Conservation (phyloP, 768 basidiomycete species). For the Pulveroboletus sp. region DNA sequence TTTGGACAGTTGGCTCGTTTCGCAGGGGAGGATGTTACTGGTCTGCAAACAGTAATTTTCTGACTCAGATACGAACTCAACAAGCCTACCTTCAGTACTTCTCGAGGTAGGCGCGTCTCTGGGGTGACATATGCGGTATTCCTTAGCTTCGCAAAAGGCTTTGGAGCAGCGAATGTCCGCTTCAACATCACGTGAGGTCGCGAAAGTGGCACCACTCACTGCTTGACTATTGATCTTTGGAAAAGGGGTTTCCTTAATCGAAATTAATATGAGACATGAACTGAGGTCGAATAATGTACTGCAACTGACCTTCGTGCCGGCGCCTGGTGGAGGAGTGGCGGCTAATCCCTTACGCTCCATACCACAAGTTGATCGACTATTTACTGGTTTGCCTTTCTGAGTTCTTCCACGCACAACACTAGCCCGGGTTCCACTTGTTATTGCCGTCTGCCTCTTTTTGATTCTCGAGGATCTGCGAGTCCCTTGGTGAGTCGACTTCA, state of each 20-base stretch:
- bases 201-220: conserved; percentile 8
- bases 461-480: conserved; percentile 18
- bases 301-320: not conserved
- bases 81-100: conserved; percentile 13
- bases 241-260: not conserved
- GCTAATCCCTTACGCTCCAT: not conserved
- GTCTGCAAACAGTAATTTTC: conserved; percentile 6
- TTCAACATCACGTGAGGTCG: not conserved
- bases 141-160: not conserved
- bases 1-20: conserved; percentile 14
- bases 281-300: not conserved
- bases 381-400: conserved; percentile 5
- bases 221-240: not conserved
- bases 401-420: conserved; percentile 27
- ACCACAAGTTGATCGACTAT: not conserved
- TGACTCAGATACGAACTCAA: not conserved
- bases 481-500: not conserved
- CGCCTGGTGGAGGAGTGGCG: not conserved
- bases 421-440: conserved; percentile 6
- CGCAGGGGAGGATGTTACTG: not conserved
- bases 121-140: not conserved
- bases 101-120: not conserved
- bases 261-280: not conserved
- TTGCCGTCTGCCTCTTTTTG: conserved; percentile 9
- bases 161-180: not conserved